Conservation (phyloP, 1,284 basidiomycete species). For the Naganishia sp. region DNA sequence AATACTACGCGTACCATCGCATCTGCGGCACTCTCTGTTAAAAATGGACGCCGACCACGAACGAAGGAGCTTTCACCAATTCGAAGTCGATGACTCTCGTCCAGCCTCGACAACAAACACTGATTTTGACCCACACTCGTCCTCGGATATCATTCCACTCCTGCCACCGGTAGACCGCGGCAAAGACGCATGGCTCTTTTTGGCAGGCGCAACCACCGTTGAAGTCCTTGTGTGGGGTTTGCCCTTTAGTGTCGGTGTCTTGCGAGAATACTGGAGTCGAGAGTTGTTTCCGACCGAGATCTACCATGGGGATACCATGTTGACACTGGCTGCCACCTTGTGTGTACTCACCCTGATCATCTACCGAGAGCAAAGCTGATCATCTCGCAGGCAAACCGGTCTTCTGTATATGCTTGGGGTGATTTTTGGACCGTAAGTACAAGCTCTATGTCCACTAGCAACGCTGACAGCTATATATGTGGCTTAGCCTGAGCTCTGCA, state of each 20-base stretch:
- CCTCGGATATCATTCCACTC: constrained; percentile 21
- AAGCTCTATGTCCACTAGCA: not conserved
- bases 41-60: constrained; percentile 7
- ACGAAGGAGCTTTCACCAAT: constrained; percentile 7
- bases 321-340: constrained; percentile 50
- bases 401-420: constrained; percentile 48
- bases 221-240: constrained; percentile 52
- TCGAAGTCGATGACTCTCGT: constrained; percentile 17
- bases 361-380: not conserved
- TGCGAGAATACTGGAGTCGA: constrained; percentile 50
- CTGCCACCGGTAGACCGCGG: constrained; percentile 51
- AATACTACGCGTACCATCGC: not conserved
- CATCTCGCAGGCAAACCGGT: constrained; percentile 41
- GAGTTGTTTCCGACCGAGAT: constrained; percentile 43
- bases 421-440: constrained; percentile 47
- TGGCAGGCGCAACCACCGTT: constrained; percentile 45
- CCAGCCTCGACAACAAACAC: not conserved
- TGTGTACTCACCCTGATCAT: not conserved
- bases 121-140: not conserved
- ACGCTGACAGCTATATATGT: not conserved
- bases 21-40: too few relatives aligned
- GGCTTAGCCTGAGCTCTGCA: constrained; percentile 10
- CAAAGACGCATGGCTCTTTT: constrained; percentile 48
- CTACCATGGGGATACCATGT: constrained; percentile 38
- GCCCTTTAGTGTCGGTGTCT: constrained; percentile 49